Conservation (phyloP, 352 stramenopile genomes). For the Plasmopara viticola region DNA sequence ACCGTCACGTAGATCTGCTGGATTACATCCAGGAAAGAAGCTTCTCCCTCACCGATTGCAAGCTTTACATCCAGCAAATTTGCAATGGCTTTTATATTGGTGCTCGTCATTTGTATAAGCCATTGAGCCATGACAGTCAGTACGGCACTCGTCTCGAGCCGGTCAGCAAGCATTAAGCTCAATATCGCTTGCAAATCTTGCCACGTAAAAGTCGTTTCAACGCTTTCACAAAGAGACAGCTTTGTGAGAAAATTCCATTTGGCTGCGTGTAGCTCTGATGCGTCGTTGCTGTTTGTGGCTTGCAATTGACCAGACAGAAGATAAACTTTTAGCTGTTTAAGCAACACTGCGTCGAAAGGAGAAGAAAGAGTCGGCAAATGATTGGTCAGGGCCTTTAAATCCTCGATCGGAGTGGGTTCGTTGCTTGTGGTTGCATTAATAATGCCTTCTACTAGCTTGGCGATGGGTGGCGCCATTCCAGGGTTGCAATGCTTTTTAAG, state of each 20-base stretch:
- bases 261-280: conserved; percentile 19
- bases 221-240: conserved; percentile 3
- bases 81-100: background rate
- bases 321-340: conserved; percentile 18
- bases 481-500: too few species aligned
- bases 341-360: conserved; percentile 8
- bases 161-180: conserved; percentile 23
- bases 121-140: conserved; percentile 36
- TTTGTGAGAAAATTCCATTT: conserved; percentile 23
- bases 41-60: conserved; percentile 8
- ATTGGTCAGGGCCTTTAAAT: conserved; percentile 8
- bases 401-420: conserved; percentile 7
- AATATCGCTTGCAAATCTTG: conserved; percentile 18
- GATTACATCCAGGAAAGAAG: conserved; percentile 36
- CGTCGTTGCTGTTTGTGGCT: conserved; percentile 15
- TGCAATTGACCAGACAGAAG: conserved; percentile 14
- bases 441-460: conserved; percentile 17
- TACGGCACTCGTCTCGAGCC: conserved; percentile 29
- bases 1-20: conserved; percentile 79
- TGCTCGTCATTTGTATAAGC: conserved; percentile 19
- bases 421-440: conserved; percentile 4
- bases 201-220: conserved; percentile 5
- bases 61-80: conserved; percentile 17
- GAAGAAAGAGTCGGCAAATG: conserved; percentile 1
- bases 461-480: conserved; percentile 7